Conservation (phyloP, 1,139 yeast species). For the Geotrichum cucujoidarum region DNA sequence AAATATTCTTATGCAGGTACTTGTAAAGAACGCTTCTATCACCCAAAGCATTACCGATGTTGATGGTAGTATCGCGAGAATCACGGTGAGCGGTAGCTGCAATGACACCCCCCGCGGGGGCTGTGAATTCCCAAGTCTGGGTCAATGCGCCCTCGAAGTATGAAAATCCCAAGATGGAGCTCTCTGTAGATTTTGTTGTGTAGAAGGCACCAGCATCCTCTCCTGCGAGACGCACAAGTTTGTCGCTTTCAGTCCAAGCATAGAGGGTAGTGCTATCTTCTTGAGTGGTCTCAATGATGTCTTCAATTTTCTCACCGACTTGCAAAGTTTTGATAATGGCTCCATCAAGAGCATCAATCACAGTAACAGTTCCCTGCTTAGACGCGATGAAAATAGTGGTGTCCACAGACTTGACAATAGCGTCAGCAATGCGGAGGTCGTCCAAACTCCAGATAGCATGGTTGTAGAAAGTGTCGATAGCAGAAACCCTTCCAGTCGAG, state of each 20-base stretch:
- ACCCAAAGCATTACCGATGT: constrained; percentile 66
- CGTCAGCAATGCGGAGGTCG: constrained; percentile 20
- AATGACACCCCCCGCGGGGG: constrained; percentile 36
- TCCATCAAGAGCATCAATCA: constrained; percentile 28
- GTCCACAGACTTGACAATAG: constrained; percentile 20
- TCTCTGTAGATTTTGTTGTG: constrained; percentile 19
- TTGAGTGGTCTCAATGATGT: constrained; percentile 2
- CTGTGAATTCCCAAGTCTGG: constrained; percentile 29
- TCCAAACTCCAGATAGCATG: constrained; percentile 42
- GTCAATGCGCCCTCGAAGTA: constrained; percentile 21
- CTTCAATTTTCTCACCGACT: constrained; percentile 18
- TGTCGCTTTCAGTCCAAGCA: constrained; percentile 23
- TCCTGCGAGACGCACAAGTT: constrained; percentile 2
- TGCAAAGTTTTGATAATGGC: constrained; percentile 7
- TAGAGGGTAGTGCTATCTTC: constrained; percentile 4
- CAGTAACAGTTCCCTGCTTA: constrained; percentile 21
- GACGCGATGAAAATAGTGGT: constrained; percentile 25
- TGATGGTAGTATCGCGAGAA: constrained; percentile 48
- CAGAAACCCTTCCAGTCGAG: constrained; percentile 41
- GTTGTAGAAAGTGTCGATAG: constrained; percentile 44
- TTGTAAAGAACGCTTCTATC: constrained; percentile 78
- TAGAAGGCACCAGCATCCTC: constrained; percentile 23
- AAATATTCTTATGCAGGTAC: constrained; percentile 67
- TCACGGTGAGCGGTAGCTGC: constrained; percentile 41
- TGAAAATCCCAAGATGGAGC: constrained; percentile 24